Base-by-base conservation (phyloP, 2,329 filamentous ascomycete genomes). In the Diaporthe eres region DNA sequence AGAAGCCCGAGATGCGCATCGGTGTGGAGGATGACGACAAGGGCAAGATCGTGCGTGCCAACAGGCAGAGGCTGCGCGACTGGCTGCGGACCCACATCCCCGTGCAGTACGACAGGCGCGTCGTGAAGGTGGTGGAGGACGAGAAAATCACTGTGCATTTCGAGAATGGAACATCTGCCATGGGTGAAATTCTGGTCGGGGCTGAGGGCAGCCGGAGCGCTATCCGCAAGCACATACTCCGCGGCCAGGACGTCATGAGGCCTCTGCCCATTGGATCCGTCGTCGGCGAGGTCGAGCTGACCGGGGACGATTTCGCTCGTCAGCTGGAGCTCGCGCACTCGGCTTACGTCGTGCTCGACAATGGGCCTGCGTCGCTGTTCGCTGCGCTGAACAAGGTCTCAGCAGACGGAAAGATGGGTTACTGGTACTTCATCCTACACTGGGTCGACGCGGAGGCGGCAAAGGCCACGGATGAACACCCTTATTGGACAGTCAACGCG, bases 121-220 rank as follows among this genome's bases (percentile, higher is more conserved):
- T 84, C 10, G 74, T 77, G 4, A 76, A 78, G 2, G 81, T 88
- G 42, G 81, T 84, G 9, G 83, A 86, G 4, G 77, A 78, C 0
- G 80, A 84, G 2, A 78, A 76, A 1, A 84, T 87, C 22, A 85
- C 82, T 0, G 84, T 85, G 0, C 77, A 81, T 51, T 89, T 89
- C 77, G 81, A 83, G 22, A 87, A 89, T 76, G 85, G 85, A 9
- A 82, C 83, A 3, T 82, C 80, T 1, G 85, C 82, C 4, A 83
- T 80, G 4, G 88, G 88, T 0, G 82, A 84, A n/a, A 80, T 89
- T 4, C 79, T 89, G 1, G 81, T 89, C 17, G 88, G 86, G 22
- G 86, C 85, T 17, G 88, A 90, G 77, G 88, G 88, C 8, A 80
- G 83, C 7, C 82, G 82, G 53, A 85, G 83, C 42, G 80, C 75